These are phyloP conservation scores for Aaosphaeria arxii DNA, from an alignment of 2,329 filamentous ascomycete genomes.

Conservation along the genomic window DNA sequence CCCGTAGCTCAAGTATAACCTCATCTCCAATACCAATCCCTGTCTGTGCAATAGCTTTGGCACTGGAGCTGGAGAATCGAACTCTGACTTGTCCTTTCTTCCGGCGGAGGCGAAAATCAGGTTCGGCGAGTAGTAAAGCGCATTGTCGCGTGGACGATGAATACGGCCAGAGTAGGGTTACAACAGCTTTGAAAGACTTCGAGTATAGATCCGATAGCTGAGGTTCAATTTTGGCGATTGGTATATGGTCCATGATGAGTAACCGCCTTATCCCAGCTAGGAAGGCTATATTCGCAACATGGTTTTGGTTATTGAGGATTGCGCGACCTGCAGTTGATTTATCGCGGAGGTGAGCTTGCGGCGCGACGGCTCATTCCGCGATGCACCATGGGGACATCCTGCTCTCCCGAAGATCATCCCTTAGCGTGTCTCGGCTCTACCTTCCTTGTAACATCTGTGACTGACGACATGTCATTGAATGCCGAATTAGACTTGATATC, in stretches of 20 bases:
- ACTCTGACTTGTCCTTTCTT: constrained; percentile 77
- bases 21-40: constrained; percentile 76
- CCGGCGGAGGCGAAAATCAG: constrained; percentile 76
- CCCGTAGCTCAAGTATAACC: constrained; percentile 65
- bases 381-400: too few species aligned
- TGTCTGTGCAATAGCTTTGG: constrained; percentile 64
- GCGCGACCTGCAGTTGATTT: too few species aligned
- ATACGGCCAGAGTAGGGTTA: constrained; percentile 90
- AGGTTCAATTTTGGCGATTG: constrained; percentile 32
- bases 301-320: too few species aligned
- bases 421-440: too few species aligned
- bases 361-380: too few species aligned
- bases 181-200: constrained; percentile 60
- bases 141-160: constrained; percentile 72
- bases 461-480: too few species aligned
- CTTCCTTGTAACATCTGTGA: too few species aligned
- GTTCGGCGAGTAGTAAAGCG: constrained; percentile 79
- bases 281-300: too few species aligned
- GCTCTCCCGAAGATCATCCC: too few species aligned
- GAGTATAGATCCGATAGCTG: constrained; percentile 25
- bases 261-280: background rate
- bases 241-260: constrained; percentile 24
- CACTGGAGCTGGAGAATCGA: constrained; percentile 68
- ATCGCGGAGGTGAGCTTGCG: too few species aligned
- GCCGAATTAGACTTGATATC: too few species aligned